phyloP scores from a whole-genome alignment of 495 filamentous ascomycete species.

The Ascodesmis nigricans region DNA sequence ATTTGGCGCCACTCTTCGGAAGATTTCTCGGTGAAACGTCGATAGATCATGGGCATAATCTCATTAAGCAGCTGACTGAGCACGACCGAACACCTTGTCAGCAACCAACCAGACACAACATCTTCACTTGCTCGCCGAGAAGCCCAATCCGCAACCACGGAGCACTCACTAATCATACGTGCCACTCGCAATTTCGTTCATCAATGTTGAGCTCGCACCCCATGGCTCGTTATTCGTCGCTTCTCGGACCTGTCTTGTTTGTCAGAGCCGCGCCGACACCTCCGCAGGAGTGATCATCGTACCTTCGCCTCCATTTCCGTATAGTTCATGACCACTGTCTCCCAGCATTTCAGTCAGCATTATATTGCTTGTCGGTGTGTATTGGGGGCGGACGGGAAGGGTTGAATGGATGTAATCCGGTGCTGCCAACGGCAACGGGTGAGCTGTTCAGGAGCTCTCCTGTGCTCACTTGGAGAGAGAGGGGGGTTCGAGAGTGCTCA shows the following conservation, averaged over 20 bases:
- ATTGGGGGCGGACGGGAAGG: slow-evolving; percentile 6
- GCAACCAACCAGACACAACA: neutral
- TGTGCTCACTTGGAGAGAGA: neutral
- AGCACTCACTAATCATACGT: slow-evolving; percentile 85
- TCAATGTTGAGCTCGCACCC: slow-evolving; percentile 73
- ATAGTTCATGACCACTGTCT: slow-evolving; percentile 90
- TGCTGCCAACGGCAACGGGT: no score
- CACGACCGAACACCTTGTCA: slow-evolving; percentile 2
- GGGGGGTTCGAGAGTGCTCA: slow-evolving; percentile 25
- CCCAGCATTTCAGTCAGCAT: slow-evolving; percentile 7
- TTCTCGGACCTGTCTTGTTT: slow-evolving; percentile 50
- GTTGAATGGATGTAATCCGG: neutral
- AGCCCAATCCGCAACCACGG: neutral
- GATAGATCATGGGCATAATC: slow-evolving; percentile 99
- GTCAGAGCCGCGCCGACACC: slow-evolving; percentile 18
- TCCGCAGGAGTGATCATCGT: slow-evolving; percentile 5
- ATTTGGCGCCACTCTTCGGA: slow-evolving; percentile 99
- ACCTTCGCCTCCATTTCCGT: slow-evolving; percentile 99
- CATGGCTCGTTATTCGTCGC: slow-evolving; percentile 96
- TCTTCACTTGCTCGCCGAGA: neutral
- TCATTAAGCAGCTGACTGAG: slow-evolving; percentile 84
- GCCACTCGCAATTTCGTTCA: slow-evolving; percentile 96
- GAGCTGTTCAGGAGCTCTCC: slow-evolving; percentile 8
- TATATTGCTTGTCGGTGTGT: neutral
- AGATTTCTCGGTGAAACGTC: slow-evolving; percentile 92